Base-by-base conservation (phyloP, 176 grass and related monocot species). In the Typha latifolia region DNA sequence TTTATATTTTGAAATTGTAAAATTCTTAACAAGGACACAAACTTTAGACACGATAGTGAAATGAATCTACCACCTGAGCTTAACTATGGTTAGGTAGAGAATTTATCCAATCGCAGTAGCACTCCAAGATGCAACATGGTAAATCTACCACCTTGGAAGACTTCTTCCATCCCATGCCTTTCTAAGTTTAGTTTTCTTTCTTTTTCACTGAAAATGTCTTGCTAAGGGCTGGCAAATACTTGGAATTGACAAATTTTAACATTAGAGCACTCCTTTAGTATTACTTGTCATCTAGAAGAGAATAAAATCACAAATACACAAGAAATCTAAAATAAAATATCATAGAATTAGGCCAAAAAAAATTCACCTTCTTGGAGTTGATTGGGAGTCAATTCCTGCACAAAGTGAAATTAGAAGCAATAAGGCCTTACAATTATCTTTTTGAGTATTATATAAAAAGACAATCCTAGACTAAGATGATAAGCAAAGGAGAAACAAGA, bases 91-190 rank as follows among this genome's bases (percentile, higher is more conserved):
- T n/a, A n/a, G n/a, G n/a, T 37, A 4, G 16, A 50, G 11, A 16
- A 51, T 9, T 31, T 47, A 76, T 63, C 73, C 73, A 26, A 67
- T 66, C 32, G 73, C 73, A 48, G 73, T 76, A 14, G 73, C 63
- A 49, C 73, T 32, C 73, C 73, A 76, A 57, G 63, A 76, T 26
- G 64, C 73, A 55, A 76, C 31, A 29, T 76, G 67, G 51, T 76
- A n/a, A n/a, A n/a, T n/a, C n/a, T n/a, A n/a, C n/a, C n/a, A n/a
- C n/a, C n/a, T n/a, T n/a, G n/a, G n/a, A n/a, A n/a, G 53, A 63
- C 73, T 67, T 59, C 73, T 67, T 59, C 73, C 73, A 34, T 76
- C 73, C 73, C 73, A 76, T 20, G 73, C 73, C 63, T 67, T 76
- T 11, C 73, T 49, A 20, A 76, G 49, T 18, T 51, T 76, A 53